Base-by-base conservation (phyloP, 2,329 filamentous ascomycete species). In the Colletotrichum lupini region DNA sequence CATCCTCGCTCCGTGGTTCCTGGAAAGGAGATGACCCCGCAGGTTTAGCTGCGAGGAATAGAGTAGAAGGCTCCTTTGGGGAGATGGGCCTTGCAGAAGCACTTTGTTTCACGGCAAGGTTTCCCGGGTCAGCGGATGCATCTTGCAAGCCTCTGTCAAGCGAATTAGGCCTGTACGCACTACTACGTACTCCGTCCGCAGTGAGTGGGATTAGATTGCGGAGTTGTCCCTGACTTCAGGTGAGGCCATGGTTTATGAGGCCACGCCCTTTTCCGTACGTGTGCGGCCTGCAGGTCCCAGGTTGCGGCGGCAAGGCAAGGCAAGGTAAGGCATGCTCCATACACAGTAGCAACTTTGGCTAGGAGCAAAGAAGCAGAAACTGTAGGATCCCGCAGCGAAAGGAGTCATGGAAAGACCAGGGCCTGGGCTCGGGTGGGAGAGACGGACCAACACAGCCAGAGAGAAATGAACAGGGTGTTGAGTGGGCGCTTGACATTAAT, bases 11-110 rank as follows among this genome's bases (percentile, higher is more conserved):
- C 55, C 67, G 61, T 66, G 22, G 32, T 66, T 60, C 32, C 60
- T 32, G 32, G 52, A 30, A 65, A 65, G 62, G 32, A 57, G 19
- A 46, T 28, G 49, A 42, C 16, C 67, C 67, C 60, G 67, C 67
- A 73, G 60, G 71, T 56, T 61, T 73, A 71, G 71, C 71, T 66
- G 71, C 71, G 61, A 73, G 71, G 67, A 65, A 73, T 73, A 71
- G 71, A 71, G 67, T 73, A 66, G 49, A 59, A 69, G 59, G 42
- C 53, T 46, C 53, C 53, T 32, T 55, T 67, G 65, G 52, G 57
- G 66, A 46, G 56, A 56, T 56, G 63, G 68, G 52, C 69, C 28
- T 55, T 42, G 58, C 61, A 53, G 52, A 30, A 26, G 67, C 59
- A 37, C 46, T 60, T 16, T 57, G 60, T 73, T 49, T 61, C 60